Percentiles rank a stretch among this genome's conserved stretches.
These are phyloP conservation scores for Metschnikowia aberdeeniae DNA, from an alignment of 805 yeast genomes.

Conservation along the genomic window DNA sequence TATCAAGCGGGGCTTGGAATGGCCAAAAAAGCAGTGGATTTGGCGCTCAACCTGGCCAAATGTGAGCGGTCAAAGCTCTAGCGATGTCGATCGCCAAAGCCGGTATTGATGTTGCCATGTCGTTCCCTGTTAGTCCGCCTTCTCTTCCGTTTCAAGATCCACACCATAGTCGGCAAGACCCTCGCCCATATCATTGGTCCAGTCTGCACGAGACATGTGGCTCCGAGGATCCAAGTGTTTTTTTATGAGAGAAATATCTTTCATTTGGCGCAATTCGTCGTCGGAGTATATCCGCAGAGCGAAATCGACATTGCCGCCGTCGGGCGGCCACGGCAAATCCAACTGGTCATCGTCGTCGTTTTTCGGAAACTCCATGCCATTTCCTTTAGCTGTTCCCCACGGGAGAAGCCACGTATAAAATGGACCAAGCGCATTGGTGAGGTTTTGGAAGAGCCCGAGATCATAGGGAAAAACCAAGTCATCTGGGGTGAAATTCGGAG, in stretches of 20 bases:
- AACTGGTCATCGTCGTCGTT: slow-evolving; percentile 58
- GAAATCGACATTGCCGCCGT: slow-evolving; percentile 53
- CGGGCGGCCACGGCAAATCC: slow-evolving; percentile 91
- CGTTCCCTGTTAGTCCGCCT: neutral
- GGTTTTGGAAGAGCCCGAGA: slow-evolving; percentile 54
- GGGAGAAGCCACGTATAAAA: slow-evolving; percentile 66
- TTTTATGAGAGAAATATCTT: slow-evolving; percentile 24
- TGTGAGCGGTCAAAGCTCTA: neutral
- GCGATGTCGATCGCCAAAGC: neutral
- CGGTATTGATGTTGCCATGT: no score
- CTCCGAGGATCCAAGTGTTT: slow-evolving; percentile 36
- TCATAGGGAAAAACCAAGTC: slow-evolving; percentile 85
- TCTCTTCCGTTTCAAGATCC: slow-evolving; percentile 60
- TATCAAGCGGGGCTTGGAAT: slow-evolving; percentile 66
- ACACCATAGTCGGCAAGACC: slow-evolving; percentile 82
- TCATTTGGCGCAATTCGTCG: slow-evolving; percentile 13
- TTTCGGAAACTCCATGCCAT: slow-evolving; percentile 56
- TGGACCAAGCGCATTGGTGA: slow-evolving; percentile 55
- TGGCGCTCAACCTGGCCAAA: slow-evolving; percentile 5
- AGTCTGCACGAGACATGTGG: slow-evolving; percentile 41
- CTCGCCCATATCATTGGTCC: slow-evolving; percentile 85
- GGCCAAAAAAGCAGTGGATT: slow-evolving; percentile 44
- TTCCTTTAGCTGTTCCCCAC: slow-evolving; percentile 57
- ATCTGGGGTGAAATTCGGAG: slow-evolving; percentile 47
- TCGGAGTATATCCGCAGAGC: slow-evolving; percentile 10